A percentile compares a stretch with the other conserved stretches of the same genome.
Evolutionary conservation across 176 grass and related monocot species (phyloP).

Genomic region (Triticum turgidum): DNA sequence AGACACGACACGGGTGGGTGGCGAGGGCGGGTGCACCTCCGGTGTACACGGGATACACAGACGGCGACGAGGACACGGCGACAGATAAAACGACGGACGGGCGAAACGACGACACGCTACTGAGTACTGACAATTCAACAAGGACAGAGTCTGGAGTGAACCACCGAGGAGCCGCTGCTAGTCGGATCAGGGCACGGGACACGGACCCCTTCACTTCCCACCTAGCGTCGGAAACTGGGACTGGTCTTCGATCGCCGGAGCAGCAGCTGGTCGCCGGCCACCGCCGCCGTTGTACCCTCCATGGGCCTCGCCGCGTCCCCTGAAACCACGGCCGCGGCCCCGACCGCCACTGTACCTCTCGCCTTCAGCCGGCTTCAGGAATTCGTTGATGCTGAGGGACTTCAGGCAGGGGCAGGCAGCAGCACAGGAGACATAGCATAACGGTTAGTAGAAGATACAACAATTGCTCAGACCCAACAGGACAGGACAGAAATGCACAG

Average conservation of each 20-base stretch:
- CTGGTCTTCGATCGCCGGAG: conserved; percentile 65
- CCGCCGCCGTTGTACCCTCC: conserved; percentile 37
- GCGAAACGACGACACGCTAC: not conserved
- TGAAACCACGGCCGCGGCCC: conserved; percentile 29
- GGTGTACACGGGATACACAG: conserved; percentile 20
- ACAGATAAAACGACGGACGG: not conserved
- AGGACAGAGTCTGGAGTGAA: not conserved
- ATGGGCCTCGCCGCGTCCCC: conserved; percentile 42
- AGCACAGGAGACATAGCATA: not conserved
- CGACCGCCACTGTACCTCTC: conserved; percentile 42
- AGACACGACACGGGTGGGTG: conserved; percentile 2
- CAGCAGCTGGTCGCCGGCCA: conserved; percentile 9
- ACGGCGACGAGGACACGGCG: no score
- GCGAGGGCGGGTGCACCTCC: not conserved
- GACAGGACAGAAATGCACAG: not conserved
- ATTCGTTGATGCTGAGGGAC: conserved; percentile 78
- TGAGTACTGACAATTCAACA: not conserved
- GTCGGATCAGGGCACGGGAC: not conserved
- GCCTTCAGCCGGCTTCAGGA: conserved; percentile 78
- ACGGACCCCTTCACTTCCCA: conserved; percentile 42
- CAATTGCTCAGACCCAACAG: not conserved
- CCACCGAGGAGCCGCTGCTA: conserved; percentile 6
- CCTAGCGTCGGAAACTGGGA: conserved; percentile 63
- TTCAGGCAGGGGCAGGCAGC: conserved; percentile 4
- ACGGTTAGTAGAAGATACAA: not conserved